These are phyloP conservation scores for Naganishia kalamii DNA, from an alignment of 768 basidiomycete species.

Conservation along the genomic window DNA sequence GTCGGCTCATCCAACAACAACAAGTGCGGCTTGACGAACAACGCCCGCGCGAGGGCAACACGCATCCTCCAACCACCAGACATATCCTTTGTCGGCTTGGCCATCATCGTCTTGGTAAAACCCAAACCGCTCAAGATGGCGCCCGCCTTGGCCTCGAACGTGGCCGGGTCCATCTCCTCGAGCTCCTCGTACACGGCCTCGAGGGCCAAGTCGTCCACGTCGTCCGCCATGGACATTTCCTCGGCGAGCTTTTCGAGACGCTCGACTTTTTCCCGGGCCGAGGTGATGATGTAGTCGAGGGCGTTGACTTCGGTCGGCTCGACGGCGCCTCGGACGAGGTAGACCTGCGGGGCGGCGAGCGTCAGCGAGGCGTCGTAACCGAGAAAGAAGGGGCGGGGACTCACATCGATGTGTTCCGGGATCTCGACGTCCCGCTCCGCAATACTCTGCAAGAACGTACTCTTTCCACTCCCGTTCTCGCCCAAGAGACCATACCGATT, in stretches of 20 bases:
- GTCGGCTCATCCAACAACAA: slow-evolving; percentile 77
- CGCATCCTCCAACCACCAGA: slow-evolving; percentile 99
- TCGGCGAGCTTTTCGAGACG: slow-evolving; percentile 89
- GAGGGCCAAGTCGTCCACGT: slow-evolving; percentile 78
- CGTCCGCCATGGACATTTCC: slow-evolving; percentile 80
- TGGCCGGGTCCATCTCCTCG: slow-evolving; percentile 90
- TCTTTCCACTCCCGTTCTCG: slow-evolving; percentile 99
- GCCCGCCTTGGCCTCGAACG: slow-evolving; percentile 92
- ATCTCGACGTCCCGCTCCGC: slow-evolving; percentile 93
- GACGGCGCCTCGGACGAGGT: slow-evolving; percentile 90
- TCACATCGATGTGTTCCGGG: slow-evolving; percentile 78
- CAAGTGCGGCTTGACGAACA: slow-evolving; percentile 94
- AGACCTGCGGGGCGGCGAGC: slow-evolving; percentile 54
- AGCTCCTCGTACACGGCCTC: slow-evolving; percentile 90
- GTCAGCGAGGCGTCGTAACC: not conserved
- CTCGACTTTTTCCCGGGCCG: slow-evolving; percentile 86
- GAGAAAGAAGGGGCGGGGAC: slow-evolving; percentile 23
- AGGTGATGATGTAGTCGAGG: slow-evolving; percentile 91
- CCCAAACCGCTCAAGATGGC: slow-evolving; percentile 97
- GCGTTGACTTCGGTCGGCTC: slow-evolving; percentile 93
- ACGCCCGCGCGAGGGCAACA: slow-evolving; percentile 87
- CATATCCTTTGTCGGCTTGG: slow-evolving; percentile 96
- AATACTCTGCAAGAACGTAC: slow-evolving; percentile 91
- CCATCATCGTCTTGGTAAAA: slow-evolving; percentile 86
- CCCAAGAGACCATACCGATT: slow-evolving; percentile 80